Evolutionary conservation across 805 yeast genomes (phyloP), one percentile per base, ranked within the genome.

Genomic region (Yamadazyma tumulicola): DNA sequence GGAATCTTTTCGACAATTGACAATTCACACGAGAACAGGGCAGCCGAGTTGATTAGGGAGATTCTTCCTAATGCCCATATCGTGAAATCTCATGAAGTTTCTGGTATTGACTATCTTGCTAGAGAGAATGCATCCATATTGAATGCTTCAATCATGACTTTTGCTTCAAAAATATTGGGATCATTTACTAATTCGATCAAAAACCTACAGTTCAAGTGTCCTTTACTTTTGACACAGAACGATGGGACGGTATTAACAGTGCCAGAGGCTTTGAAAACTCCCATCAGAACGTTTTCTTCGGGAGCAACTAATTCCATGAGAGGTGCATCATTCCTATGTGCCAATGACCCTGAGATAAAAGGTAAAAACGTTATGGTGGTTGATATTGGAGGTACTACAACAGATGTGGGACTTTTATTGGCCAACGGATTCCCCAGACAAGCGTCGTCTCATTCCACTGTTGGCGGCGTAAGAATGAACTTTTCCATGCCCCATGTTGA

Each of bases 401-500:
- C 74, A 6, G 76, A 71, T 46, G 71, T 69, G n/a, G 76, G 77
- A 6, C 40, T 68, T 30, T 42, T 71, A 20, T 47, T 71, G 7
- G 63, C 72, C 4, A 46, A 64, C 13, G 76, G 75, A 1, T 71
- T 69, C 47, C 77, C 76, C 5, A 49, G 74, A 18, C 74, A 69
- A 37, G 55, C 71, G 2, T 60, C 74, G 1, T 55, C 73, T 4
- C 61, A 60, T 43, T 59, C 71, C 3, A 41, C 44, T 18, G 64
- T 70, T 25, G 75, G 74, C 11, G 76, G 75, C 23, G 76, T 72
- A 5, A 49, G 69, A 35, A 69, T 66, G 63, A 71, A 68, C 46
- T 68, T 69, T 36, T 62, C 74, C 8, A 71, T 69, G 75, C 75
- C 75, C 3, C 74, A 69, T 16, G 73, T 68, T 5, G 72, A 67